Conservation (phyloP, 2,329 filamentous ascomycete genomes). For the Colletotrichum caudatum region DNA sequence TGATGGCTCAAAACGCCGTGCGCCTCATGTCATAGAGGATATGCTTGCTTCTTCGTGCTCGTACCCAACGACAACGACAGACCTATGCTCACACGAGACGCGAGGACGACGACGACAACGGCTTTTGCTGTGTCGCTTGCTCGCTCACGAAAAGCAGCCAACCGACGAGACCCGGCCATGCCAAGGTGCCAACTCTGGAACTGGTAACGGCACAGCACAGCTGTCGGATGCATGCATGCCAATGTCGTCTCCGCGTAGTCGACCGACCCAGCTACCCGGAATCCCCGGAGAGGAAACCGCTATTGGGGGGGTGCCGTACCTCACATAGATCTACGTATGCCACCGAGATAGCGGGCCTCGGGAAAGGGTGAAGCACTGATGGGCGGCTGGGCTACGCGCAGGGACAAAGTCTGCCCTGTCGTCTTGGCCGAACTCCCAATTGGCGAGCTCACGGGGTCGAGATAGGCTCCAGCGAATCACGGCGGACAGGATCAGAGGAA, state of each 20-base stretch:
- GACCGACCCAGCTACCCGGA: neutral
- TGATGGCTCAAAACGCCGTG: neutral
- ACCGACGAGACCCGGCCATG: neutral
- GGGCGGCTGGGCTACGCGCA: conserved; percentile 10
- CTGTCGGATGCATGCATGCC: neutral
- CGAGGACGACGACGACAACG: neutral
- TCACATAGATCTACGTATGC: conserved; percentile 10
- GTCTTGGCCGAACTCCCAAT: conserved; percentile 8
- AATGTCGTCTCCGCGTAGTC: neutral
- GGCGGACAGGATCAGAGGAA: neutral
- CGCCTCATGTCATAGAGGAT: too few relatives aligned
- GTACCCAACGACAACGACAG: neutral
- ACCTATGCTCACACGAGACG: neutral
- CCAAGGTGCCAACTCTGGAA: neutral
- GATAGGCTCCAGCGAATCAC: neutral
- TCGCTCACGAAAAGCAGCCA: neutral
- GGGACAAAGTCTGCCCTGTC: neutral
- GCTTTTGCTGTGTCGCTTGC: neutral
- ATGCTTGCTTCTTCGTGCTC: neutral
- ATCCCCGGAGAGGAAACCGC: neutral
- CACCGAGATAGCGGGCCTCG: conserved; percentile 19
- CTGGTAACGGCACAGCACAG: neutral
- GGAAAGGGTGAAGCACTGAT: neutral
- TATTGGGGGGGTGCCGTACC: neutral
- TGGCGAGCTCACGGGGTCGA: neutral